A percentile compares a stretch with the other conserved stretches of the same genome.
These are phyloP conservation scores for Tilletiopsis washingtonensis DNA, from an alignment of 1,284 basidiomycete genomes.

Conservation along the genomic window DNA sequence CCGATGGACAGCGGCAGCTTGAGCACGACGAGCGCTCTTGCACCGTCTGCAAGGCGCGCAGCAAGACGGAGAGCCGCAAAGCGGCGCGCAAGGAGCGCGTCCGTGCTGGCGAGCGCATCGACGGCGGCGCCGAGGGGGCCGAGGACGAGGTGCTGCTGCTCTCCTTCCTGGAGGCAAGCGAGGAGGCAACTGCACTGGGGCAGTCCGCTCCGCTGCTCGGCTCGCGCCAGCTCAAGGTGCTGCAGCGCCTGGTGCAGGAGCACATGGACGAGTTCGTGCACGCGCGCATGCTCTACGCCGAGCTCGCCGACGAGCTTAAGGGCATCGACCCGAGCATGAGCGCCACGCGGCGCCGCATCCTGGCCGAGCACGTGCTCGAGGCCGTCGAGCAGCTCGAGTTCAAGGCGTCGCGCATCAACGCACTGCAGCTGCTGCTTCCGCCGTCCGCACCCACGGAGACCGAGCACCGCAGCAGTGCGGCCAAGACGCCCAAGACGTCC, in stretches of 20 bases:
- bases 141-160: slow-evolving; percentile 19
- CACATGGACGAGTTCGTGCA: slow-evolving; percentile 44
- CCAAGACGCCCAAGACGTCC: too few species aligned
- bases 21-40: slow-evolving; percentile 8
- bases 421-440: slow-evolving; percentile 9
- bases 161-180: not conserved
- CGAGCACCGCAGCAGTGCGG: too few species aligned
- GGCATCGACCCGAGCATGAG: slow-evolving; percentile 30
- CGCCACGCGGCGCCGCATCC: slow-evolving; percentile 22
- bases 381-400: slow-evolving; percentile 39
- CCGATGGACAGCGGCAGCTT: not conserved
- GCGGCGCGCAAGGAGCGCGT: slow-evolving; percentile 11
- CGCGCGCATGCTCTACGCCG: slow-evolving; percentile 34
- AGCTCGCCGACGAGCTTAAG: slow-evolving; percentile 45
- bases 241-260: slow-evolving; percentile 18
- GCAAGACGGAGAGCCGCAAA: slow-evolving; percentile 9
- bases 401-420: slow-evolving; percentile 35
- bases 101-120: slow-evolving; percentile 8
- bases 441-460: too few species aligned
- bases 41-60: slow-evolving; percentile 14
- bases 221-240: slow-evolving; percentile 5
- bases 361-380: slow-evolving; percentile 38
- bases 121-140: slow-evolving; percentile 7
- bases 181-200: not conserved
- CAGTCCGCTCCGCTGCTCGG: not conserved